phyloP scores from a whole-genome alignment of 2,329 filamentous ascomycete genomes.

The Penicillium nordicum region DNA sequence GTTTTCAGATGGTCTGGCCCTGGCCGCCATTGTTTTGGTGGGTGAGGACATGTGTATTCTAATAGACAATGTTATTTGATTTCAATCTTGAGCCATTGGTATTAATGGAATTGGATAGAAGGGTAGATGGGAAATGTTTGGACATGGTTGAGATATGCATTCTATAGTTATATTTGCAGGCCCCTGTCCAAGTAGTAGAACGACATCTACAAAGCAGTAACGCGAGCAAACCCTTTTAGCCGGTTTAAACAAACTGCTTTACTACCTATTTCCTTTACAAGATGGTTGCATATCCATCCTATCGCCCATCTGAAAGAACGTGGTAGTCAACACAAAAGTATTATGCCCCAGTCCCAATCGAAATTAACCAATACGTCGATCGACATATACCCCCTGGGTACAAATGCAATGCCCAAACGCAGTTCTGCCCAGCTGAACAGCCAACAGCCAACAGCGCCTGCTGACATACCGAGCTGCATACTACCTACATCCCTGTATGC shows the following conservation, averaged over 20 bases:
- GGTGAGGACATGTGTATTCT: slow-evolving; percentile 15
- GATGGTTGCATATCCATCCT: background rate
- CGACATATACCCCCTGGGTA: background rate
- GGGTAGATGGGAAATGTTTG: no score
- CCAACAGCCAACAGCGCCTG: background rate
- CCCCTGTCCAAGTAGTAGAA: background rate
- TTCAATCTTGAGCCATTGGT: background rate
- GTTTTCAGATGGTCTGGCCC: slow-evolving; percentile 21
- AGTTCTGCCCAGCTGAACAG: slow-evolving; percentile 1
- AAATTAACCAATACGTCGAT: background rate
- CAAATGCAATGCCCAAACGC: slow-evolving; percentile 3
- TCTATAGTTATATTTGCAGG: background rate
- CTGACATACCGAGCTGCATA: background rate
- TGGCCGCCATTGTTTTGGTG: slow-evolving; percentile 10
- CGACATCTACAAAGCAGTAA: background rate
- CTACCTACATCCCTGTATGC: background rate
- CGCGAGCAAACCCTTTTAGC: background rate
- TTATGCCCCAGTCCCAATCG: background rate
- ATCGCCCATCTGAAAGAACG: background rate
- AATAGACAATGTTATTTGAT: slow-evolving; percentile 15
- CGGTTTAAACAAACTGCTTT: background rate
- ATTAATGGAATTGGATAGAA: background rate
- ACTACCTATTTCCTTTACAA: background rate
- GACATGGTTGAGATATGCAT: background rate
- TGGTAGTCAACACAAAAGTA: background rate